phyloP scores from a whole-genome alignment of 176 grass and related monocot species.

The Alloteropsis semialata region DNA sequence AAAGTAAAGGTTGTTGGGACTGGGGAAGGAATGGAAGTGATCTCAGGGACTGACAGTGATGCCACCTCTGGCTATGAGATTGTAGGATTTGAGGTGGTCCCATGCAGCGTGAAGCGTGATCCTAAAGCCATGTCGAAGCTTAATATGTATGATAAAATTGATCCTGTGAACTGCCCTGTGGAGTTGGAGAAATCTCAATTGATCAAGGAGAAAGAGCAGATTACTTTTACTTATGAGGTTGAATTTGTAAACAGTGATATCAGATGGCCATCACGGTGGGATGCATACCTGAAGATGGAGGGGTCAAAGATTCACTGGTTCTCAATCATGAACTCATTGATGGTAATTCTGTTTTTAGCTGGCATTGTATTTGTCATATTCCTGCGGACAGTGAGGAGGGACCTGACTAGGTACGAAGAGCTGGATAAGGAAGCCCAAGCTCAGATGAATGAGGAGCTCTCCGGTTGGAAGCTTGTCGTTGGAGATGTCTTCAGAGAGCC shows the following conservation, averaged over 20 bases:
- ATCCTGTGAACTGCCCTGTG: slow-evolving; percentile 61
- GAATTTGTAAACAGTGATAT: slow-evolving; percentile 87
- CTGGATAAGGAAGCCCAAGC: slow-evolving; percentile 85
- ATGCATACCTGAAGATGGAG: slow-evolving; percentile 87
- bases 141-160: slow-evolving; percentile 62
- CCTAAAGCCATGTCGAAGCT: slow-evolving; percentile 57
- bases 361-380: slow-evolving; percentile 93
- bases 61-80: slow-evolving; percentile 69
- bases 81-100: slow-evolving; percentile 79
- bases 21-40: slow-evolving; percentile 75
- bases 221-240: slow-evolving; percentile 81
- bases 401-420: slow-evolving; percentile 85
- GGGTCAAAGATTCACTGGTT: slow-evolving; percentile 87
- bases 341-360: slow-evolving; percentile 89
- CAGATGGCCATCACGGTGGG: slow-evolving; percentile 87
- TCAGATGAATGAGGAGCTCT: slow-evolving; percentile 87
- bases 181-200: slow-evolving; percentile 76
- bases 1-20: slow-evolving; percentile 72
- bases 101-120: slow-evolving; percentile 76
- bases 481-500: slow-evolving; percentile 93
- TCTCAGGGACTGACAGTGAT: slow-evolving; percentile 50
- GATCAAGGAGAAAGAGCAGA: slow-evolving; percentile 67
- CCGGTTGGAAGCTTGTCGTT: slow-evolving; percentile 87
- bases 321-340: slow-evolving; percentile 92
- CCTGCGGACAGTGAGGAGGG: slow-evolving; percentile 73